A percentile compares a stretch with the other conserved stretches of the same genome.
phyloP scores from a whole-genome alignment of 495 filamentous ascomycete species.

The Tuber aestivum region DNA sequence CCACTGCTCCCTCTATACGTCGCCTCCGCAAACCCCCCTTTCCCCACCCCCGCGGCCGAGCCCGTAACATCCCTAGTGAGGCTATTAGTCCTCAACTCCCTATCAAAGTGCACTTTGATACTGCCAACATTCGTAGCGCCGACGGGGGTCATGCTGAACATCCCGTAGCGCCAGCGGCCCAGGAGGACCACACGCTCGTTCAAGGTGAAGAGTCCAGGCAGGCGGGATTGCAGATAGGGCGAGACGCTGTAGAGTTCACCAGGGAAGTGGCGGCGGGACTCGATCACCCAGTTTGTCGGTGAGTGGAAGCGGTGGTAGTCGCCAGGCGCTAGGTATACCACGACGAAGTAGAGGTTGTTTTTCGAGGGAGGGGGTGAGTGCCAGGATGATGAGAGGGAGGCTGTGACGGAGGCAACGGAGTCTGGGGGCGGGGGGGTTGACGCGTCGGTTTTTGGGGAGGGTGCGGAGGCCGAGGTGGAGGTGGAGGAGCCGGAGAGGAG shows the following conservation, averaged over 20 bases:
- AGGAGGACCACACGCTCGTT: conserved; percentile 94
- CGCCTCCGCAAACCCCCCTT: conserved; percentile 82
- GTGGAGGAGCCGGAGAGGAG: conserved; percentile 65
- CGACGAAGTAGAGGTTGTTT: conserved; percentile 72
- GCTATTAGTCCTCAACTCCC: conserved; percentile 87
- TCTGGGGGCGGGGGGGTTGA: conserved; percentile 59
- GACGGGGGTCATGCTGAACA: conserved; percentile 93
- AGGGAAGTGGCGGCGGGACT: conserved; percentile 87
- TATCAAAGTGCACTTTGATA: conserved; percentile 95
- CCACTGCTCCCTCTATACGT: conserved; percentile 73
- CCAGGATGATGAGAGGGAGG: conserved; percentile 59
- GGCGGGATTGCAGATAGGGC: conserved; percentile 82
- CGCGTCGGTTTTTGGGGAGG: conserved; percentile 51
- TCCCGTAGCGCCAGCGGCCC: conserved; percentile 92
- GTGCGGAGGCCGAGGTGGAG: conserved; percentile 41
- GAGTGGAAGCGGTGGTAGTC: conserved; percentile 99
- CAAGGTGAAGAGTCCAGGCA: conserved; percentile 89
- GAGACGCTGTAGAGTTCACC: conserved; percentile 93
- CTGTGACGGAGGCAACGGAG: conserved; percentile 71
- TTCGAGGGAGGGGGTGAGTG: background rate
- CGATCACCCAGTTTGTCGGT: conserved; percentile 87
- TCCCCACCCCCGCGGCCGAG: conserved; percentile 61
- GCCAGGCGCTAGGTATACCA: conserved; percentile 95
- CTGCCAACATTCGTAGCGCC: conserved; percentile 98
- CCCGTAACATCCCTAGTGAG: conserved; percentile 75